Evolutionary conservation across 2,329 filamentous ascomycete genomes (phyloP), one percentile per base, ranked within the genome.

Genomic region (Aspergillus caelatus): DNA sequence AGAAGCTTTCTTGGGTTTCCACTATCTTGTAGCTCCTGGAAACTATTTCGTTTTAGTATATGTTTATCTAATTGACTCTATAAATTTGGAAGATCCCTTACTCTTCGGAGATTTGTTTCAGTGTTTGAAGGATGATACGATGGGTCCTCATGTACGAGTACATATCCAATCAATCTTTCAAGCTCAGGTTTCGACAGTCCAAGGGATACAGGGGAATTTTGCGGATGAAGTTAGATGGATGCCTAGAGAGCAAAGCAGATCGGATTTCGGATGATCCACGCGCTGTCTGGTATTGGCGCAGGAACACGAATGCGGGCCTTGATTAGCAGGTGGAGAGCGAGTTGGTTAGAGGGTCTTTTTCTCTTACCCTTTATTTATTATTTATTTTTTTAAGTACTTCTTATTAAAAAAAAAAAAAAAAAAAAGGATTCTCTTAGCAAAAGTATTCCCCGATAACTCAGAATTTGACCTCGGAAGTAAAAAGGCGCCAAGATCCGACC

Each of bases 241-340:
- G 56, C 30, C 36, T 62, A 32, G 39, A 30, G 45, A 43, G 26
- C 11, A 21, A 48, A 46, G 55, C 46, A 36, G 46, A 62, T 62
- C 55, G 48, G 41, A 16, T 36, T 45, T 58, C 28, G 48, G 55
- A 58, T 58, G 60, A 58, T 62, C 56, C 46, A 52, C 46, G 55
- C 50, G 21, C 32, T 55, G 39, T 50, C 46, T 32, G 57, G 60
- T 28, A 36, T 50, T 50, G 39, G 61, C 57, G 61, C 60, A 59
- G 63, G 50, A 62, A 64, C 50, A 57, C 32, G 50, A 36, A 23
- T 54, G 52, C n/a, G 52, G 52, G 11, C 52, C 52, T 2, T 53
- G 32, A 54, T 54, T 54, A 36, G 30, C 21, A 54, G 19, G n/a
- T 36, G 50, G 50, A 36, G 50, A 36, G 16, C 26, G 16, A 50